Conservation (phyloP, 768 basidiomycete genomes). For the Panellus pusillus region DNA sequence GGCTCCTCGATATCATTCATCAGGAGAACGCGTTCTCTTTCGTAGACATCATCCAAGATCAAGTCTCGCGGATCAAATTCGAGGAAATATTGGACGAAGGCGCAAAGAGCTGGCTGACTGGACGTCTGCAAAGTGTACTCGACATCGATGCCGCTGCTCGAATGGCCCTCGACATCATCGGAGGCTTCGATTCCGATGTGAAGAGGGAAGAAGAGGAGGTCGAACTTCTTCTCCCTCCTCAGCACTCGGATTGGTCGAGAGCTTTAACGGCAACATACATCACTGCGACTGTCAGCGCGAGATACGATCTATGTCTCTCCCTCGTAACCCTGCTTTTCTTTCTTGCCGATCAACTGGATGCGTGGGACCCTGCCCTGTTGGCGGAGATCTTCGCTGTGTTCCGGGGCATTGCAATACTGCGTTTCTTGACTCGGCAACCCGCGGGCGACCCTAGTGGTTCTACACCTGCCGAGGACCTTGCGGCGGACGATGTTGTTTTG, state of each 20-base stretch:
- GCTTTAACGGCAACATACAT: constrained; percentile 66
- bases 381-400: constrained; percentile 80
- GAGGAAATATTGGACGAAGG: constrained; percentile 60
- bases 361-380: constrained; percentile 64
- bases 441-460: constrained; percentile 35
- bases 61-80: constrained; percentile 53
- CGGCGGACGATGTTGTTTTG: constrained; percentile 62
- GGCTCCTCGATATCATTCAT: constrained; percentile 62
- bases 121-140: constrained; percentile 55
- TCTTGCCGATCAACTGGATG: constrained; percentile 58
- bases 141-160: constrained; percentile 58
- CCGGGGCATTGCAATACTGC: constrained; percentile 74
- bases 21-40: constrained; percentile 81
- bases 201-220: constrained; percentile 78
- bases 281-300: constrained; percentile 60
- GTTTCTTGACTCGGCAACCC: constrained; percentile 59
- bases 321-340: constrained; percentile 71
- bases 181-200: constrained; percentile 66
- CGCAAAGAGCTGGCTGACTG: constrained; percentile 57
- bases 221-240: constrained; percentile 51
- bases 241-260: constrained; percentile 60
- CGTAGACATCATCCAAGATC: constrained; percentile 71
- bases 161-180: constrained; percentile 66
- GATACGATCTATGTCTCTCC: constrained; percentile 73
- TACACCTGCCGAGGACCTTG: constrained; percentile 27